Evolutionary conservation across 2,329 filamentous ascomycete species (phyloP).

Genomic region (Colletotrichum liriopes): DNA sequence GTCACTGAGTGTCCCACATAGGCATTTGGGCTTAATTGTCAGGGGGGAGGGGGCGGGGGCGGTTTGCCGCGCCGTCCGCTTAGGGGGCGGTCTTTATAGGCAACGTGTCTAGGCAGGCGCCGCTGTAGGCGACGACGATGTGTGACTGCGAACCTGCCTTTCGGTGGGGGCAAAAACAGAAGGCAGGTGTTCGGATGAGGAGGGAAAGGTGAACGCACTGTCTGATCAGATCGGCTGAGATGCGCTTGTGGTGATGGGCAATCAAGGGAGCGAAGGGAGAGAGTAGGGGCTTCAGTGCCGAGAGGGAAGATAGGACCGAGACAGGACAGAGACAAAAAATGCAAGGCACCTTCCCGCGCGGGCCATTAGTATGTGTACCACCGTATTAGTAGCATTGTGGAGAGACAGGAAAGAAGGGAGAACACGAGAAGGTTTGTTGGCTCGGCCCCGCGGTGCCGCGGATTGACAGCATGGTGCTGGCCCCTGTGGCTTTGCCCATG

Average conservation of each 20-base stretch:
- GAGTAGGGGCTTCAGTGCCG: constrained; percentile 2
- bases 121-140: not conserved
- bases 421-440: constrained; percentile 4
- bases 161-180: not conserved
- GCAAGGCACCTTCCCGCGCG: not conserved
- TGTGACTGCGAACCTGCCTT: not conserved
- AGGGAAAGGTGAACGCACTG: not conserved
- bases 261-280: constrained; percentile 3
- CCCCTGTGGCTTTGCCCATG: not conserved
- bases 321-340: constrained; percentile 3
- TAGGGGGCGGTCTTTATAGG: not conserved
- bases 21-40: not conserved
- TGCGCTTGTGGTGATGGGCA: not conserved
- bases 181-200: constrained; percentile 18
- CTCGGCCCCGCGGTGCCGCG: constrained; percentile 31
- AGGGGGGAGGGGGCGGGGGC: not conserved
- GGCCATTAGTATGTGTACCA: too few relatives aligned
- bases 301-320: not conserved
- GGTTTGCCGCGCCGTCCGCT: not conserved
- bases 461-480: constrained; percentile 28
- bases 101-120: not conserved
- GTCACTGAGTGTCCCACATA: too few relatives aligned
- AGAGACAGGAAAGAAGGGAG: not conserved
- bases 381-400: not conserved
- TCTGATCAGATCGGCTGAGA: not conserved